These are phyloP conservation scores for Pseudonitzschia multiseries DNA, from an alignment of 108 stramenopile genomes.

Conservation along the genomic window DNA sequence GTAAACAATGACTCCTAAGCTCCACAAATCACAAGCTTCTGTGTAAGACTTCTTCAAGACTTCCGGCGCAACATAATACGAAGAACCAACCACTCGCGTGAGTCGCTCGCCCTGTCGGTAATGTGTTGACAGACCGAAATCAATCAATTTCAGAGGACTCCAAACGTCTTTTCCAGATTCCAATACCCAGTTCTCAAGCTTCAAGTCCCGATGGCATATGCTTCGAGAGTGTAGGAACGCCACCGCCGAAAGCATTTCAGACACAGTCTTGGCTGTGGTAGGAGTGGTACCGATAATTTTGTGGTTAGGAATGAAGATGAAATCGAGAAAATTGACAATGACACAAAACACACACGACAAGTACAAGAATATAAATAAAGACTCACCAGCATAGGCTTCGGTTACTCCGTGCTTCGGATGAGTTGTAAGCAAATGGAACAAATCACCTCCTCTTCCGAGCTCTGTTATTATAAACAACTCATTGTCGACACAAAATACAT, in stretches of 20 bases:
- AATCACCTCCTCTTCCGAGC: constrained; percentile 86
- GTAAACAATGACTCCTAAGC: constrained; percentile 92
- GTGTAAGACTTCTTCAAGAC: constrained; percentile 96
- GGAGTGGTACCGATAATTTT: not conserved
- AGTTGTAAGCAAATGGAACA: constrained; percentile 89
- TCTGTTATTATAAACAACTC: constrained; percentile 87
- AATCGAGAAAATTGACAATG: not conserved
- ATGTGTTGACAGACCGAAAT: constrained; percentile 94
- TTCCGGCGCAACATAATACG: constrained; percentile 97
- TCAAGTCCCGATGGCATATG: constrained; percentile 94
- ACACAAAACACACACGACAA: not conserved
- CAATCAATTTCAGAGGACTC: constrained; percentile 91
- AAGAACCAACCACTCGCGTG: constrained; percentile 89
- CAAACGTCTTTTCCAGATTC: constrained; percentile 90
- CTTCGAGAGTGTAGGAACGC: constrained; percentile 90
- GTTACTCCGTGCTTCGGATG: constrained; percentile 93
- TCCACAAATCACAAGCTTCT: constrained; percentile 95
- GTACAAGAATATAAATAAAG: not conserved
- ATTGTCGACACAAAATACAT: constrained; percentile 79
- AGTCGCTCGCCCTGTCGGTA: constrained; percentile 85
- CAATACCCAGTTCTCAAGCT: constrained; percentile 93
- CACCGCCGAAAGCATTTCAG: constrained; percentile 92
- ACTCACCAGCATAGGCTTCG: constrained; percentile 87
- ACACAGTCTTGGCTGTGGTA: constrained; percentile 77
- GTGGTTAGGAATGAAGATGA: constrained; percentile 21